Base-by-base conservation (phyloP, 306 rosid genomes). In the Medicago truncatula region DNA sequence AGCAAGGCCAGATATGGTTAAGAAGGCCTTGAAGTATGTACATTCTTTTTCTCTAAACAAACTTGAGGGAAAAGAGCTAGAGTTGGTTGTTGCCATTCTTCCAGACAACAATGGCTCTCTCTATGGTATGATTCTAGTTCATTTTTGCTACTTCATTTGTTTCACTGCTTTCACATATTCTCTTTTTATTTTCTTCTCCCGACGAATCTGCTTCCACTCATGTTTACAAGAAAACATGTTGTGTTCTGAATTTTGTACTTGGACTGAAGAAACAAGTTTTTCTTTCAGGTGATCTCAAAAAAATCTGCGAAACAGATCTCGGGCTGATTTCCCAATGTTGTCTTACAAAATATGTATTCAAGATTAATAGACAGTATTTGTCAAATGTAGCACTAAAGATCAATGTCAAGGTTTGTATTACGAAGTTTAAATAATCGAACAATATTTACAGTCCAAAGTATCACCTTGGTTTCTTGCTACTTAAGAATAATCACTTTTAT, bases 301-400 rank as follows among this genome's bases (percentile, higher is more conserved):
- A 89, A 79, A 87, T 90, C 31, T 88, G 96, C 14, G 92, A 88
- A 76, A 90, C 96, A 43, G 96, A 86, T 80, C 80, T 90, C 34
- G 96, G 92, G 53, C 43, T 90, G 82, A 88, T 87, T 47, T 87
- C 96, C 64, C 96, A 90, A 64, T 90, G 96, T 78, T 90, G 96
- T 78, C 88, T 90, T 63, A 84, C 96, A 58, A 87, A 87, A 74
- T 84, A 88, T 7, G 89, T 90, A 12, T 90, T 84, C 85, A 88
- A 86, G 78, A 49, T 72, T 61, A 81, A 79, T 43, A 88, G 86
- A 81, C 89, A 86, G 52, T 88, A 86, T 63, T 67, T 88, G 75
- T 87, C 90, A 40, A 88, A 88, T 78, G 83, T 88, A 46, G 82
- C 90, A 1, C 86, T 88, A 23, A 86, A 86, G 80, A 86, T 88